These are phyloP conservation scores for Sugiyamaella valdiviana DNA, from an alignment of 805 yeast species.

Conservation along the genomic window DNA sequence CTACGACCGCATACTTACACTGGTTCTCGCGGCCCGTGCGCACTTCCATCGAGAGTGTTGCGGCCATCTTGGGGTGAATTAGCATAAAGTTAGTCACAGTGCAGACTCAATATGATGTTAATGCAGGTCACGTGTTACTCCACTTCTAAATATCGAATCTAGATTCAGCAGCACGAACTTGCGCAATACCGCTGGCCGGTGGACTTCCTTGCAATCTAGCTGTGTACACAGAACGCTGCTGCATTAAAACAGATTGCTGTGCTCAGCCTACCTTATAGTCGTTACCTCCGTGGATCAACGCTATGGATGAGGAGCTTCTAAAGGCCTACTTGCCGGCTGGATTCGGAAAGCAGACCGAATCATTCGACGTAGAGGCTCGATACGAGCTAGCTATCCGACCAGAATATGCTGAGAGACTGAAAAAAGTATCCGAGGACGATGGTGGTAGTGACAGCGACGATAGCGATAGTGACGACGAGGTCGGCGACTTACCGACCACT, in stretches of 20 bases:
- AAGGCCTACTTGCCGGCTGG: constrained; percentile 7
- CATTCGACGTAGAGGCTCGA: constrained; percentile 7
- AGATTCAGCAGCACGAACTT: too few species aligned
- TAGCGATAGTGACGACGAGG: constrained; percentile 26
- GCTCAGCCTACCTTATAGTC: too few species aligned
- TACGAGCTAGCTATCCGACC: constrained; percentile 8
- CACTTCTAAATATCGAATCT: not conserved
- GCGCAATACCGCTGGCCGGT: too few species aligned
- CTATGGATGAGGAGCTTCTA: constrained; percentile 1
- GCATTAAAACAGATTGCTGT: too few species aligned
- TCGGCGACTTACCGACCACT: constrained; percentile 32
- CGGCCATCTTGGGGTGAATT: not conserved
- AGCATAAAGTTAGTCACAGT: not conserved
- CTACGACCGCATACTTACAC: constrained; percentile 4
- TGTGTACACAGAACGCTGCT: too few species aligned
- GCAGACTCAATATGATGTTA: not conserved
- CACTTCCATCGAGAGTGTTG: constrained; percentile 8
- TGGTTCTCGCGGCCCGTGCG: constrained; percentile 20
- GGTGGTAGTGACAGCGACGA: constrained; percentile 9
- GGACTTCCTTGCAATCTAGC: too few species aligned
- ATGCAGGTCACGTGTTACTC: not conserved
- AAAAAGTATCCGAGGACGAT: not conserved
- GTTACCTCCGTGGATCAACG: too few species aligned
- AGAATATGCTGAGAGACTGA: constrained; percentile 7
- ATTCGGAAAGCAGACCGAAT: constrained; percentile 14